Evolutionary conservation across 768 basidiomycete genomes (phyloP), one percentile per base, ranked within the genome.

Genomic region (Gloeopeniophorella convolvens): DNA sequence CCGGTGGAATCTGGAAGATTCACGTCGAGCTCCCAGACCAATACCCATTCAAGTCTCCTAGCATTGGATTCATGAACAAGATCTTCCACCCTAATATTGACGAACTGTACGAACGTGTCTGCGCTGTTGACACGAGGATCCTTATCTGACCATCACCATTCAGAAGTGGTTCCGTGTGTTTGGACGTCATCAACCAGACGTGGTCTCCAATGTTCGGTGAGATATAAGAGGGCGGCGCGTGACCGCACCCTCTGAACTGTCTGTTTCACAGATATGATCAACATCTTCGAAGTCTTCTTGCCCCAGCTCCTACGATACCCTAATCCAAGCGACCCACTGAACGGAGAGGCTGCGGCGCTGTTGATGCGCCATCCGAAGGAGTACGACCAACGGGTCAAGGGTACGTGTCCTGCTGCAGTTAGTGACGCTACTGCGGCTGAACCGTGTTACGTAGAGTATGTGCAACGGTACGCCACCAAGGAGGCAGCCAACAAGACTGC

Each of bases 51-150:
- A 98, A 98, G 70, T 95, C 91, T 24, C 96, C 96, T 5, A 93
- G 90, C 64, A 99, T 99, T 59, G 96, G 96, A 2, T 99, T 99
- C 70, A 94, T 96, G 91, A 99, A 99, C 79, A 97, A 97, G 85
- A 97, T 99, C 67, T 98, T 96, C 66, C 96, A 98, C 62, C 96
- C 96, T 16, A 99, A 99, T 64, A 99, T 99, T 63, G 96, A 99
- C 70, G 96, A 99, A 69, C 72, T 96, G 87, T 97, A 66, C 64
- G 53, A 52, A 48, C 42, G 48, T 26, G 33, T 30, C 34, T n/a
- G 36, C 49, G 46, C 41, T 13, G 41, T 51, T 60, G 48, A 59
- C 44, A 31, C 21, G 39, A 16, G 16, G n/a, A 27, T 28, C 27
- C 55, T 49, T 26, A 53, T 48, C 58, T 23, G 55, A 39, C 27